Evolutionary conservation across 2,329 filamentous ascomycete genomes (phyloP).

Genomic region (Exophiala sp.): DNA sequence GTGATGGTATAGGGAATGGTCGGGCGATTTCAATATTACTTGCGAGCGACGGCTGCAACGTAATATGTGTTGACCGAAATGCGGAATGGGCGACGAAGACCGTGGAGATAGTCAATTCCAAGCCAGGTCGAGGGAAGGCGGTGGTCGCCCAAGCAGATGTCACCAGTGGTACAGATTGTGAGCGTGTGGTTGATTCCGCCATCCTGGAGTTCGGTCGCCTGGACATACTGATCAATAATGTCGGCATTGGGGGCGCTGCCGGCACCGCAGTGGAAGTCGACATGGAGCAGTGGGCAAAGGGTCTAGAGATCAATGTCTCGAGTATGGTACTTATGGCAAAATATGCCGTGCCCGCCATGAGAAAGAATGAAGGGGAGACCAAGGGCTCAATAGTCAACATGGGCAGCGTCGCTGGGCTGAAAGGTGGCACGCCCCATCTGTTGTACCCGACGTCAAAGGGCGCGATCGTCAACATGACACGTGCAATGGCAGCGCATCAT

Average conservation of each 20-base stretch:
- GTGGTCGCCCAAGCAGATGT: slow-evolving; percentile 52
- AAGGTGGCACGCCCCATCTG: slow-evolving; percentile 51
- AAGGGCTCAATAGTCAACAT: slow-evolving; percentile 55
- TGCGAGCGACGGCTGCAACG: slow-evolving; percentile 55
- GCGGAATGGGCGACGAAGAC: slow-evolving; percentile 51
- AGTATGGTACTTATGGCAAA: slow-evolving; percentile 65
- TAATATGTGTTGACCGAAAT: slow-evolving; percentile 58
- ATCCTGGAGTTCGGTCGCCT: slow-evolving; percentile 53
- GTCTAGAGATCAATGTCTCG: slow-evolving; percentile 60
- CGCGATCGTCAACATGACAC: slow-evolving; percentile 54
- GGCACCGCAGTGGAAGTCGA: slow-evolving; percentile 61
- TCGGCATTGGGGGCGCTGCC: slow-evolving; percentile 56
- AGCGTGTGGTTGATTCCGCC: slow-evolving; percentile 38
- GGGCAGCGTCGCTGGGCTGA: slow-evolving; percentile 57
- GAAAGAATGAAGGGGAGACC: slow-evolving; percentile 46
- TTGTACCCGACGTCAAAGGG: slow-evolving; percentile 54
- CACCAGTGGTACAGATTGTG: slow-evolving; percentile 51
- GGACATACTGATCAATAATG: slow-evolving; percentile 63
- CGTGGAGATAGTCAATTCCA: slow-evolving; percentile 47
- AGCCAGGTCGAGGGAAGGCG: slow-evolving; percentile 37
- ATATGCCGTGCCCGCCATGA: slow-evolving; percentile 59
- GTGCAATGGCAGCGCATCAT: slow-evolving; percentile 56
- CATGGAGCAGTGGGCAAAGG: slow-evolving; percentile 54
- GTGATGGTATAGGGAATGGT: slow-evolving; percentile 59
- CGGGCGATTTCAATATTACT: slow-evolving; percentile 57